Conservation (phyloP, 306 rosid genomes). For the Lithocarpus polystachyus region DNA sequence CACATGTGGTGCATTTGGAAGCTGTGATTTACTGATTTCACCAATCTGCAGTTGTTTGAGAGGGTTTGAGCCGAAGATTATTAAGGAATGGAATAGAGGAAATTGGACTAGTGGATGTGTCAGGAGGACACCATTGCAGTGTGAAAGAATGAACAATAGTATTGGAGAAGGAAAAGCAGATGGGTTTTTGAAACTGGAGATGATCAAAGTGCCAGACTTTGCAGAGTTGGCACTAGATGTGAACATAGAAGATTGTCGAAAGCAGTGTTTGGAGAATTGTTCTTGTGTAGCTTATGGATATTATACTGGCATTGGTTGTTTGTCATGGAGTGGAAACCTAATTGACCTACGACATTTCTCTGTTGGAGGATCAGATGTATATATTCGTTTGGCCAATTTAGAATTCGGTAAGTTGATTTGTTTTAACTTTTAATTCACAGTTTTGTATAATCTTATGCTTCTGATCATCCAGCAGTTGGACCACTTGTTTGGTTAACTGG, state of each 20-base stretch:
- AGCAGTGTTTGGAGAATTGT: slow-evolving; percentile 26
- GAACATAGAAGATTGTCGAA: slow-evolving; percentile 5
- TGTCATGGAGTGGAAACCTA: slow-evolving; percentile 24
- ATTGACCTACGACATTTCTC: slow-evolving; percentile 24
- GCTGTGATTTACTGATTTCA: too few relatives aligned
- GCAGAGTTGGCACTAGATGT: background rate
- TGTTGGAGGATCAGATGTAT: slow-evolving; percentile 19
- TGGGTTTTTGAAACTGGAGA: slow-evolving; percentile 24
- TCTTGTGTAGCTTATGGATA: slow-evolving; percentile 27
- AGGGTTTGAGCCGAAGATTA: too few relatives aligned
- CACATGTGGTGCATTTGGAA: too few relatives aligned
- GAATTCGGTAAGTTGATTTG: slow-evolving; percentile 24
- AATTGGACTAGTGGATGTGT: too few relatives aligned
- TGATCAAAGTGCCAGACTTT: slow-evolving; percentile 44
- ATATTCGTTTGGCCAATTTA: slow-evolving; percentile 18
- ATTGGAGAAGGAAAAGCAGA: slow-evolving; percentile 10
- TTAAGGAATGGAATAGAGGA: too few relatives aligned
- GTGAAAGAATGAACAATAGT: slow-evolving; percentile 12
- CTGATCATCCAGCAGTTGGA: too few relatives aligned
- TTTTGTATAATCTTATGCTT: too few relatives aligned
- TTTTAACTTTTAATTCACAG: background rate
- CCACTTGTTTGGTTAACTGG: too few relatives aligned
- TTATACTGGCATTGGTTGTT: slow-evolving; percentile 17
- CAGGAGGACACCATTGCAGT: slow-evolving; percentile 15
- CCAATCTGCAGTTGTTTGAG: too few relatives aligned